These are phyloP conservation scores for Tetrapyrgos nigripes DNA, from an alignment of 1,284 basidiomycete genomes.

Conservation along the genomic window DNA sequence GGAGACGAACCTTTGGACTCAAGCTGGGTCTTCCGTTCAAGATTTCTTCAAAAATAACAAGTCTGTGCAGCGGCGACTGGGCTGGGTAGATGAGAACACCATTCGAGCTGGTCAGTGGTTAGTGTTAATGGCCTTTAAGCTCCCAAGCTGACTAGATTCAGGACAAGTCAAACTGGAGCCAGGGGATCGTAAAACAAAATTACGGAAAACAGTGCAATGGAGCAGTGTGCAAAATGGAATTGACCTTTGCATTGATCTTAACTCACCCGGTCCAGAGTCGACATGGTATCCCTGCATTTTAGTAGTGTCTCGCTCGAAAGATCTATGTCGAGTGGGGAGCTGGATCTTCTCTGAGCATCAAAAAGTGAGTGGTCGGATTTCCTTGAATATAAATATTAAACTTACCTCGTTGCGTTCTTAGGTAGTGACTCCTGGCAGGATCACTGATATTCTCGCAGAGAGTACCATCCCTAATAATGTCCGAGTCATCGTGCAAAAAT, in stretches of 20 bases:
- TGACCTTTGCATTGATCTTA: not conserved
- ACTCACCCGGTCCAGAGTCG: not conserved
- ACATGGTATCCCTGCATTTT: not conserved
- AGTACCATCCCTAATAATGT: not conserved
- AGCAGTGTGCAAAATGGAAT: not conserved
- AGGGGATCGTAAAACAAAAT: not conserved
- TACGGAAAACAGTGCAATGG: not conserved
- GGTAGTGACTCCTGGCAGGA: not conserved
- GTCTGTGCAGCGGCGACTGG: slow-evolving; percentile 13
- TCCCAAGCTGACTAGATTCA: not conserved
- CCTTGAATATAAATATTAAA: not conserved
- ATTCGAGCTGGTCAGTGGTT: not conserved
- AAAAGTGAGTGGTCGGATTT: not conserved
- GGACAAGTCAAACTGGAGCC: not conserved
- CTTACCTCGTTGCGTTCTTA: not conserved
- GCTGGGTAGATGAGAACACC: not conserved
- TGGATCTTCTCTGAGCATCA: not conserved
- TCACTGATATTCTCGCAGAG: not conserved
- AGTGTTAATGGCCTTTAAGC: not conserved
- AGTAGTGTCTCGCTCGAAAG: not conserved
- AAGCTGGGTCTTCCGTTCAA: slow-evolving; percentile 22
- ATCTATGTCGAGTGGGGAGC: not conserved
- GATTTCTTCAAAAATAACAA: slow-evolving; percentile 16
- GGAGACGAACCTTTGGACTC: slow-evolving; percentile 17
- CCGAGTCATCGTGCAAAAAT: not conserved